Conservation (phyloP, 2,329 filamentous ascomycete genomes). For the Ceratocystis alfenasii region DNA sequence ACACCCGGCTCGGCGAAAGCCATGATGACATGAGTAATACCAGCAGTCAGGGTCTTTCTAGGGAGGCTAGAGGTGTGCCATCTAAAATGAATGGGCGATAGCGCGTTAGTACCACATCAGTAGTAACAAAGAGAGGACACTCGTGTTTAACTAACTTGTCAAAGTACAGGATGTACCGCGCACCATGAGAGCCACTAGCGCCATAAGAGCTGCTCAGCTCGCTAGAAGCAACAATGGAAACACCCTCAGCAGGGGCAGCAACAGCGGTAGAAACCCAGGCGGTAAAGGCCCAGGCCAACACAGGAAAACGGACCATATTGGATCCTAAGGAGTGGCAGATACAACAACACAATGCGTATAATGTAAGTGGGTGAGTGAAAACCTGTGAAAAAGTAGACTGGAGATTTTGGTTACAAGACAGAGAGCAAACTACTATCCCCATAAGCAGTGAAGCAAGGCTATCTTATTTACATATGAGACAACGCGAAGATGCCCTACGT, state of each 20-base stretch:
- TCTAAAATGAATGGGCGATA: too few species aligned
- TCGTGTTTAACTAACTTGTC: neutral
- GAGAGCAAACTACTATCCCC: neutral
- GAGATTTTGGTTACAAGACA: neutral
- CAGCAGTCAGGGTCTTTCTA: too few species aligned
- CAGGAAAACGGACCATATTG: neutral
- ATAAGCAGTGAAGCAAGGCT: neutral
- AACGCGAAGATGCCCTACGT: too few species aligned
- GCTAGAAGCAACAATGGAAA: neutral
- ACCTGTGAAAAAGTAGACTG: too few species aligned
- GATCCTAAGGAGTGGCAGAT: neutral
- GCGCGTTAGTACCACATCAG: too few species aligned
- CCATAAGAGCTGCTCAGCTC: too few species aligned
- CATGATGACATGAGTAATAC: too few species aligned
- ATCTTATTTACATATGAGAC: neutral
- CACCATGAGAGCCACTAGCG: neutral
- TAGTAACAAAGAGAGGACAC: conserved; percentile 28
- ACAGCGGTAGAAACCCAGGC: neutral
- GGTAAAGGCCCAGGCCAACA: neutral
- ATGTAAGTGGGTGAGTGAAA: neutral
- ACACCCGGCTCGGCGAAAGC: conserved; percentile 14
- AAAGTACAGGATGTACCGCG: neutral
- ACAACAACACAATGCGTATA: neutral
- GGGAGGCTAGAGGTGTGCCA: too few species aligned
- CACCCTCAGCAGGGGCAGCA: neutral